These are phyloP conservation scores for Ceratobasidium papillatum DNA, from an alignment of 1,284 basidiomycete genomes.

Conservation along the genomic window DNA sequence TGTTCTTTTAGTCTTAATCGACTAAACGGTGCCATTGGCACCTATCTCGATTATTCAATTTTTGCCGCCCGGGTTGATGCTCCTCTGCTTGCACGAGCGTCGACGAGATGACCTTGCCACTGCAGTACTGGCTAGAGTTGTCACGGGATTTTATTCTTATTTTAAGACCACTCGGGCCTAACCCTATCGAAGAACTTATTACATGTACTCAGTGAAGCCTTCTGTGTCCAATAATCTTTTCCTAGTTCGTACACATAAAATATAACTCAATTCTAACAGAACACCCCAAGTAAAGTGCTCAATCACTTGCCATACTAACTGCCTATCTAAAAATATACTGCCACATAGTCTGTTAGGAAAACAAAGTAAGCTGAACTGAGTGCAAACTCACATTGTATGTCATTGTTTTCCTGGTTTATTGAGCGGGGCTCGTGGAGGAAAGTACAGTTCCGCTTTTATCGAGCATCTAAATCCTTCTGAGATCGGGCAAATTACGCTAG, in stretches of 20 bases:
- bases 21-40: constrained; percentile 27
- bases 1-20: too few relatives aligned
- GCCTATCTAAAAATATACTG: too few relatives aligned
- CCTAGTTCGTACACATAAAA: too few relatives aligned
- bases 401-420: neutral
- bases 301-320: too few relatives aligned
- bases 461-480: constrained; percentile 5
- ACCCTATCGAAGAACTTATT: too few relatives aligned
- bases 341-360: too few relatives aligned
- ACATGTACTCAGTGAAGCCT: too few relatives aligned
- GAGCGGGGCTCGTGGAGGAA: neutral
- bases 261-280: too few relatives aligned
- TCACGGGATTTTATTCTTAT: constrained; percentile 39
- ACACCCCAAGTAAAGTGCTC: too few relatives aligned
- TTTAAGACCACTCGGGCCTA: constrained; percentile 22
- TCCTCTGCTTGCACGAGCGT: constrained; percentile 42
- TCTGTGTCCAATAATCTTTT: too few relatives aligned
- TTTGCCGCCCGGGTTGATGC: constrained; percentile 38
- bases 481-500: constrained; percentile 4
- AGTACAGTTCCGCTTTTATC: constrained; percentile 3
- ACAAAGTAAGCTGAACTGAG: neutral
- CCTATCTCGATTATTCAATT: constrained; percentile 39
- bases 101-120: constrained; percentile 45
- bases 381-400: too few relatives aligned
- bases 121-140: constrained; percentile 45